Conservation (phyloP, 2,329 filamentous ascomycete genomes). For the Ambrosiella xylebori region DNA sequence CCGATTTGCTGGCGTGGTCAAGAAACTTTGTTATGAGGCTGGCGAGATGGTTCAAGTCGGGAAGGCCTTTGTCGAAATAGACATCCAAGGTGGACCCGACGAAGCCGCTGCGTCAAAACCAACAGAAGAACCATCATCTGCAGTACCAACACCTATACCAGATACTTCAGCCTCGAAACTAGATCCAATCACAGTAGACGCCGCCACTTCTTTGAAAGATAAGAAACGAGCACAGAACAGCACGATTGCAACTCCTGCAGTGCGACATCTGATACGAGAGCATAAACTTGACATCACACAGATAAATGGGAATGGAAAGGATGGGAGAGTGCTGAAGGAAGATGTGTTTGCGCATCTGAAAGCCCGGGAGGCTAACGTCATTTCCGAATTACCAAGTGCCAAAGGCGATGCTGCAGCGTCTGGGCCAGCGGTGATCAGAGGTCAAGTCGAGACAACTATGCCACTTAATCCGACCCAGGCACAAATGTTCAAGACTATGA, state of each 20-base stretch:
- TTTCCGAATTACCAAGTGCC: not conserved
- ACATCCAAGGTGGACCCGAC: conserved; percentile 58
- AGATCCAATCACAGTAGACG: too few species aligned
- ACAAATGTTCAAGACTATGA: conserved; percentile 98
- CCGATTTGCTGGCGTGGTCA: conserved; percentile 85
- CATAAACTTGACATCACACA: conserved; percentile 60
- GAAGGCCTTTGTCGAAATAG: conserved; percentile 86
- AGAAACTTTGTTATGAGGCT: conserved; percentile 87
- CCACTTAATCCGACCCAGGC: conserved; percentile 63
- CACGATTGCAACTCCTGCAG: conserved; percentile 74
- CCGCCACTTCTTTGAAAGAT: not conserved
- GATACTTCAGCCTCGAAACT: too few species aligned
- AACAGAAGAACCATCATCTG: not conserved
- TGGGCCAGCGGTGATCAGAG: not conserved
- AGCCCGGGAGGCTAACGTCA: conserved; percentile 23
- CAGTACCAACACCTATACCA: too few species aligned
- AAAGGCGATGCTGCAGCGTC: not conserved
- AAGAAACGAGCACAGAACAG: conserved; percentile 28
- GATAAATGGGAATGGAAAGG: conserved; percentile 70
- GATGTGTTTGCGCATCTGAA: conserved; percentile 64
- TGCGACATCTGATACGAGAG: conserved; percentile 73
- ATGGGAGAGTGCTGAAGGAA: conserved; percentile 82
- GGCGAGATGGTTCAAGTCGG: conserved; percentile 95
- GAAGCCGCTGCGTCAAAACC: not conserved
- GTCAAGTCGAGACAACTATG: conserved; percentile 43